Base-by-base conservation (phyloP, 768 basidiomycete genomes). In the Neoboletus subvelutipes region DNA sequence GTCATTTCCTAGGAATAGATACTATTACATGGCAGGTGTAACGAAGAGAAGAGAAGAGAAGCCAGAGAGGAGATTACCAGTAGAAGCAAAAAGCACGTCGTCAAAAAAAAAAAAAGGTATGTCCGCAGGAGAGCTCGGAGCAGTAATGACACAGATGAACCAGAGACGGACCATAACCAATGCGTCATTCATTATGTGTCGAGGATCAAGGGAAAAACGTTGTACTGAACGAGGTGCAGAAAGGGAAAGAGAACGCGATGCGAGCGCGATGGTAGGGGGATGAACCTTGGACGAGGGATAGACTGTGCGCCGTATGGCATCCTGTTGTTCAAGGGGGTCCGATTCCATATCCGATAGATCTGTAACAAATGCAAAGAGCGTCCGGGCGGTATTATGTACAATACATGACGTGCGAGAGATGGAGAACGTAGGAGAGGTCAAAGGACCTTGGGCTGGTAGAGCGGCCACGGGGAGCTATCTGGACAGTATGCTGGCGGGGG, bases 401-500 rank as follows among this genome's bases (percentile, higher is more conserved):
- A 29, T 52, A 31, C 45, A 36, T 28, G 31, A 20, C n/a, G 24
- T 43, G 42, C n/a, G 43, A 11, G 22, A 31, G 22, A 22, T 15
- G 20, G 5, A 24, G 22, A 41, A 22, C 20, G 40, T 41, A 20
- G 20, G 20, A 2, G 22, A 11, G 47, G 50, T 6, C 34, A 20
- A 8, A 47, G 34, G 13, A 37, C 57, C 31, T 59, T 64, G n/a
- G 49, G 24, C 15, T 52, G 51, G 49, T 58, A 55, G 17, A 45
- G 18, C 4, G 53, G 18, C 62, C 59, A 50, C 34, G 45, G 26
- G 8, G 45, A 3, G n/a, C 49, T 42, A 6, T 71, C 62, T 22
- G 51, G 58, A 34, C 56, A 56, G 40, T 71, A 72, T 2, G 58
- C 71, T 0, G 70, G 71, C 10, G 70, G 71, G 24, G 69, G 69